Percentiles rank a stretch among this genome's conserved stretches.
phyloP scores from a whole-genome alignment of 2,329 filamentous ascomycete genomes.

The Annulohypoxylon truncatum region DNA sequence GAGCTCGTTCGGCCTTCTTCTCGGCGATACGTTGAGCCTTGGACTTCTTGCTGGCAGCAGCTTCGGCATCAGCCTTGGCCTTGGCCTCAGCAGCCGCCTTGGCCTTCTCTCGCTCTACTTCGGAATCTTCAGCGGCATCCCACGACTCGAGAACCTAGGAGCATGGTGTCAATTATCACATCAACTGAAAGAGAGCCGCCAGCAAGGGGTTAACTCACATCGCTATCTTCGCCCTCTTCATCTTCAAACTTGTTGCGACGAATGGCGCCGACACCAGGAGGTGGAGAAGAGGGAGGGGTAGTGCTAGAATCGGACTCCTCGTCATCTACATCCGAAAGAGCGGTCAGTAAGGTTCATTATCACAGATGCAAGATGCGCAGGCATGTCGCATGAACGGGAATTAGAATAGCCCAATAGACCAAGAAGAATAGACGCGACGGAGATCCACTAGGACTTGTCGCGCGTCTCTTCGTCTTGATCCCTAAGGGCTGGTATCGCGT shows the following conservation, averaged over 20 bases:
- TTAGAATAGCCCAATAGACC: conserved; percentile 32
- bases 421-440: conserved; percentile 14
- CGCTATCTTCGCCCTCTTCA: conserved; percentile 83
- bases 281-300: conserved; percentile 53
- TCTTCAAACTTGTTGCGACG: conserved; percentile 83
- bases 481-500: conserved; percentile 15
- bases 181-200: conserved; percentile 20
- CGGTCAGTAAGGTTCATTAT: conserved; percentile 39
- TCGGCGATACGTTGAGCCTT: conserved; percentile 89
- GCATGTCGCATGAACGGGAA: conserved; percentile 30
- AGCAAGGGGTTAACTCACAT: conserved; percentile 66
- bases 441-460: conserved; percentile 36
- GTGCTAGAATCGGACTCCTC: conserved; percentile 49
- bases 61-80: conserved; percentile 88
- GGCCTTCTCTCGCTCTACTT: conserved; percentile 94
- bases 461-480: conserved; percentile 12
- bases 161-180: conserved; percentile 14
- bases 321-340: conserved; percentile 48
- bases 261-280: conserved; percentile 48
- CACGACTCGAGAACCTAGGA: conserved; percentile 89
- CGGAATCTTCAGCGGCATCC: conserved; percentile 97
- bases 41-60: conserved; percentile 89
- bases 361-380: conserved; percentile 30
- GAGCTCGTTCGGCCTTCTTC: conserved; percentile 71
- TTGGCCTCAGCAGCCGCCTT: conserved; percentile 88